phyloP scores from a whole-genome alignment of 2,329 filamentous ascomycete species.

The Trichoderma lentiforme region DNA sequence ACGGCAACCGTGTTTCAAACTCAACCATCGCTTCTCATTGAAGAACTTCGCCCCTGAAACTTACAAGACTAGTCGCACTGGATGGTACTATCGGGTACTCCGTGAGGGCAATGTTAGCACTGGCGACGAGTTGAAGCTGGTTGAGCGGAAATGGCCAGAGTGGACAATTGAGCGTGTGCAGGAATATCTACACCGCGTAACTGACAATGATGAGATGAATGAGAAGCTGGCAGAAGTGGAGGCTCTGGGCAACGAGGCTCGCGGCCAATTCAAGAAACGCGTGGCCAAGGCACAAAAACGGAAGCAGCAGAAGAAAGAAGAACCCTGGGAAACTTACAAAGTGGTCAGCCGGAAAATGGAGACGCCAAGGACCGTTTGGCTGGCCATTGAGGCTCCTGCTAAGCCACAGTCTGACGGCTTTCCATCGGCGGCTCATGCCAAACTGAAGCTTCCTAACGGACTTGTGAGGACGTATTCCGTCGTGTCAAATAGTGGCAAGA shows the following conservation, averaged over 20 bases:
- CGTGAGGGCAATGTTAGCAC: conserved; percentile 50
- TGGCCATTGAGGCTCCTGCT: conserved; percentile 48
- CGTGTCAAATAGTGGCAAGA: conserved; percentile 34
- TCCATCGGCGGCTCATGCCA: conserved; percentile 50
- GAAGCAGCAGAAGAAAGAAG: conserved; percentile 25
- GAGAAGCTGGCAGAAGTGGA: conserved; percentile 50
- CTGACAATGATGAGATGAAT: conserved; percentile 49
- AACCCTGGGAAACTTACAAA: conserved; percentile 44
- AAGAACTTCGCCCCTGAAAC: conserved; percentile 59
- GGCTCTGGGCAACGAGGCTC: conserved; percentile 48
- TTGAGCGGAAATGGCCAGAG: conserved; percentile 52
- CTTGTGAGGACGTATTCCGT: conserved; percentile 60
- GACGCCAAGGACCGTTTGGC: conserved; percentile 48
- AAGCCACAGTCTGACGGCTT: conserved; percentile 36
- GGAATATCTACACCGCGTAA: conserved; percentile 58
- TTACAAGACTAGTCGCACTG: conserved; percentile 56
- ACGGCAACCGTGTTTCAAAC: conserved; percentile 64
- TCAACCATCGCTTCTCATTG: conserved; percentile 64
- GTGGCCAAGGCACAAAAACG: conserved; percentile 46
- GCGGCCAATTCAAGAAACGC: conserved; percentile 46
- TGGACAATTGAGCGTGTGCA: conserved; percentile 64
- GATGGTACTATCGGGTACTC: conserved; percentile 64
- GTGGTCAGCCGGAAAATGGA: conserved; percentile 50
- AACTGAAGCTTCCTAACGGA: conserved; percentile 54
- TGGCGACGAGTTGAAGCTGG: conserved; percentile 55